Evolutionary conservation across 768 basidiomycete genomes (phyloP), one percentile per base, ranked within the genome.

Genomic region (Suillus lakei): DNA sequence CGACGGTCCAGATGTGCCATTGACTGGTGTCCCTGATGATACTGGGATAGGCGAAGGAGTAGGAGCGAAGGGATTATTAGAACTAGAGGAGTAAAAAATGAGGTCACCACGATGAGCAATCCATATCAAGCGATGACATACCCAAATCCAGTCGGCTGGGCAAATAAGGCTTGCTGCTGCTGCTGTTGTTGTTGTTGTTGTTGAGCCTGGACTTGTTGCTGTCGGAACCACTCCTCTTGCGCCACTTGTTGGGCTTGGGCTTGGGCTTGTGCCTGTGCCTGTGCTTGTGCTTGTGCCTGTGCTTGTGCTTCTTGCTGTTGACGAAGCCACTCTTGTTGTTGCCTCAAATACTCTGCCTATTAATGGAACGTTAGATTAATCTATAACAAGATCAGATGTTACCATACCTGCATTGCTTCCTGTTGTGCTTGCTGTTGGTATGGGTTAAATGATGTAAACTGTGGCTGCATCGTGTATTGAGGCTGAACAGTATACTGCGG

Each of bases 31-130:
- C 10, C 79, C 75, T 1, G 83, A 69, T 23, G 78, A 61, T 28
- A 75, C 71, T 9, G 79, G 71, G 30, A 76, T 61, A 21, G 76
- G 62, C 32, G 78, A 67, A 55, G 79, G 28, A 28, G 77, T 64
- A 67, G 82, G 73, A 0, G 95, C 96, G 72, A 99, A 99, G 1
- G 98, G 98, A 75, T 99, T 99, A 84, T 99, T 99, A 41, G 94
- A 91, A 10, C 94, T 93, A 70, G 68, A 76, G 5, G 72, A 75
- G n/a, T 71, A 71, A 16, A 64, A 65, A 77, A 71, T 76, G 70
- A 32, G 44, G n/a, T 48, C 38, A 64, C 60, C 48, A 23, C n/a
- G 64, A 51, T n/a, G 15, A 59, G 64, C 21, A n/a, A 34, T 55
- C 26, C 12, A 30, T 28, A 38, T 63, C 5, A 18, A 21, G 38